Evolutionary conservation across 2,329 filamentous ascomycete species (phyloP), one percentile per base, ranked within the genome.

Genomic region (Fusarium buharicum): DNA sequence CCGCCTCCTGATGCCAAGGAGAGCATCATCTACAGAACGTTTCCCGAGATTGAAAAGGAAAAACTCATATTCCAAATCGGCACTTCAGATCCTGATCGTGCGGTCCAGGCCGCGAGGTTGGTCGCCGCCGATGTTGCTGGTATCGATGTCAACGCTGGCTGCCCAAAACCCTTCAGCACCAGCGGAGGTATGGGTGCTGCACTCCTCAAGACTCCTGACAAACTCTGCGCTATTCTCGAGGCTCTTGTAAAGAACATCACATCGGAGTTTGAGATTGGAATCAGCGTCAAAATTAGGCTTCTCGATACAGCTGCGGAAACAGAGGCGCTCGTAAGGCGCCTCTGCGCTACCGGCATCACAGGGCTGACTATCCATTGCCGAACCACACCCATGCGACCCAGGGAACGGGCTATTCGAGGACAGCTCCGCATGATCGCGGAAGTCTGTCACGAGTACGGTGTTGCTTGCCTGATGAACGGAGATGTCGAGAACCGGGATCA

Each of bases 91-190:
- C 92, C 95, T 0, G 88, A 90, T 12, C 84, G 88, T 27, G 95
- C 95, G 1, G 93, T 98, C 0, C 80, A 90, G 74, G 93, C 94
- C 1, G 93, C 94, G 3, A 88, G 88, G 49, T 79, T 97, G 14
- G 90, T 99, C 17, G 95, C 93, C 0, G 84, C 80, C 12, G 92
- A 98, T 76, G 95, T 99, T 4, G 88, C 89, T 1, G 95, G 95
- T 58, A 97, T 99, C 68, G 95, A 98, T 75, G 90, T 99, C 61
- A 99, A 99, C 75, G 93, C 95, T 0, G 95, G 95, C n/a, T 99
- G 95, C 73, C 95, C 95, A 1, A 99, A 99, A 77, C 91, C 94
- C 0, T 99, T 99, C 77, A 96, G 91, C 72, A 97, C 94, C 3
- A 86, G 85, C 62, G 93, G 93, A 58, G 95, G 95, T 44, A 99